Conservation (phyloP, 2,329 filamentous ascomycete genomes). For the Phoma sp. region DNA sequence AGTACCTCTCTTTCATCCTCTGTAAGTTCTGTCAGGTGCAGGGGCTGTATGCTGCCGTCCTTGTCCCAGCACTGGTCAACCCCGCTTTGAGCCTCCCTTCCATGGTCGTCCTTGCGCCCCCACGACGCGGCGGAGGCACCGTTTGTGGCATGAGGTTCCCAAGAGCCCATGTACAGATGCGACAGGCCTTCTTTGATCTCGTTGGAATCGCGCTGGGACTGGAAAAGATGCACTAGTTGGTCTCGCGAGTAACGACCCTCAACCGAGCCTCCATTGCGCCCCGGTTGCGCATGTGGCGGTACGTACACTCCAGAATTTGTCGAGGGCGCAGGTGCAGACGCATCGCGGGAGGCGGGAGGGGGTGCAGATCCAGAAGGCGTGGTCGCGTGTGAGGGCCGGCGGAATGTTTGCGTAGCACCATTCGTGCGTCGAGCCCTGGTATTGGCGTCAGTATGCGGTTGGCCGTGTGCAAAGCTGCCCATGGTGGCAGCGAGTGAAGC, state of each 20-base stretch:
- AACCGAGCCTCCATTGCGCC: slow-evolving; percentile 63
- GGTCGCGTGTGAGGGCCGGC: slow-evolving; percentile 67
- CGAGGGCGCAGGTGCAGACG: slow-evolving; percentile 37
- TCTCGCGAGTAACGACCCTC: slow-evolving; percentile 78
- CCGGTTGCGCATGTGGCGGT: slow-evolving; percentile 66
- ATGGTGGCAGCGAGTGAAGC: slow-evolving; percentile 23
- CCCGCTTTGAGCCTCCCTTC: slow-evolving; percentile 75
- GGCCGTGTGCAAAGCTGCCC: not conserved
- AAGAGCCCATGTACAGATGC: slow-evolving; percentile 74
- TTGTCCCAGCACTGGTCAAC: slow-evolving; percentile 94
- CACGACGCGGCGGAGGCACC: slow-evolving; percentile 67
- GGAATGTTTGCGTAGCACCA: slow-evolving; percentile 72
- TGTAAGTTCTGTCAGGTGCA: slow-evolving; percentile 76
- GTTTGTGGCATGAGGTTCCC: slow-evolving; percentile 79
- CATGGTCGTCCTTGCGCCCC: slow-evolving; percentile 76
- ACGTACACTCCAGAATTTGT: slow-evolving; percentile 63
- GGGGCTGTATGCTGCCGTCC: slow-evolving; percentile 71
- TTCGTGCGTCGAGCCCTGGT: slow-evolving; percentile 70
- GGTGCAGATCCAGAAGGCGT: slow-evolving; percentile 55
- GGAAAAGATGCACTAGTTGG: slow-evolving; percentile 78
- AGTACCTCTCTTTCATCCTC: slow-evolving; percentile 70
- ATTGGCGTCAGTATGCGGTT: slow-evolving; percentile 23
- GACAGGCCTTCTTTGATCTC: slow-evolving; percentile 67
- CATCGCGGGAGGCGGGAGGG: slow-evolving; percentile 42
- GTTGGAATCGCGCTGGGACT: slow-evolving; percentile 62